Conservation (phyloP, 2,329 filamentous ascomycete species). For the Fusarium oligoseptatum region DNA sequence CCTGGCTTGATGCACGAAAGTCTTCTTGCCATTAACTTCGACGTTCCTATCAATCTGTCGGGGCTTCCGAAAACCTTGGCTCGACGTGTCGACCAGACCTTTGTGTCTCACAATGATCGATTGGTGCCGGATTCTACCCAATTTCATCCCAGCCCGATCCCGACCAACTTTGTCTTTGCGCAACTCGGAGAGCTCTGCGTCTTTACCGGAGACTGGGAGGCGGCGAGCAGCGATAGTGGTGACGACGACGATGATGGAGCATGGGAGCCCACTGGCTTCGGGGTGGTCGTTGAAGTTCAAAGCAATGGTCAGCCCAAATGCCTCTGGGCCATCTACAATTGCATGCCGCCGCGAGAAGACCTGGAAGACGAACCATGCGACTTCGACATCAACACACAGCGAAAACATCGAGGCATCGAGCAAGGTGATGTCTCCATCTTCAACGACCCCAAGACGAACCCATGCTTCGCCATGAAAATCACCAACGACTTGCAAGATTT, state of each 20-base stretch:
- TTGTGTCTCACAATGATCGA: neutral
- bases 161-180: conserved; percentile 2
- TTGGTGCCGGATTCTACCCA: neutral
- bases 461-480: no score
- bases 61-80: neutral
- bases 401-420: no score
- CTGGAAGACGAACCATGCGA: no score
- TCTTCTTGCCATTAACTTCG: neutral
- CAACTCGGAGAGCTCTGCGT: neutral
- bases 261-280: neutral
- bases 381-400: no score
- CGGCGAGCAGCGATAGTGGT: neutral
- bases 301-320: neutral
- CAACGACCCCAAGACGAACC: no score
- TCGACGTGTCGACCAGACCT: neutral
- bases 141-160: neutral
- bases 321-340: neutral
- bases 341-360: no score
- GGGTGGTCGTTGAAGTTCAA: neutral
- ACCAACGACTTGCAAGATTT: no score
- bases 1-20: neutral
- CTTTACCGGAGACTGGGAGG: neutral
- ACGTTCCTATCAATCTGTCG: neutral
- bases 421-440: no score
- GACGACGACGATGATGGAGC: neutral